Percentiles rank a stretch among this genome's conserved stretches.
These are phyloP conservation scores for Epichloe elymi DNA, from an alignment of 2,329 filamentous ascomycete genomes.

Conservation along the genomic window DNA sequence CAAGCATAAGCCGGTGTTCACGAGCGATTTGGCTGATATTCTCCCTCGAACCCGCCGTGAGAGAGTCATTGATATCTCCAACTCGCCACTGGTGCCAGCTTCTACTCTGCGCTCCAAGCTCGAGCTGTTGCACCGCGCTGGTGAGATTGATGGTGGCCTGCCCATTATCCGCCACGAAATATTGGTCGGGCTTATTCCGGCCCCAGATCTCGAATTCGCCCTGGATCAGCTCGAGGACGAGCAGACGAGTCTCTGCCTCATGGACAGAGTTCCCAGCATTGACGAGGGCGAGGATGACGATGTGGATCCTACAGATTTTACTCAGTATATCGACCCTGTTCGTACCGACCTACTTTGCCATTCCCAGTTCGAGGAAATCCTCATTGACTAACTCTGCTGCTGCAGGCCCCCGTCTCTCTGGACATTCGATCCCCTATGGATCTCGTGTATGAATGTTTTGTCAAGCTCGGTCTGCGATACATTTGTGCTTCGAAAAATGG, in stretches of 20 bases:
- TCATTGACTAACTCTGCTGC: constrained; percentile 8
- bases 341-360: constrained; percentile 15
- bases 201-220: constrained; percentile 85
- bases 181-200: constrained; percentile 82
- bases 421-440: constrained; percentile 89
- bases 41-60: constrained; percentile 61
- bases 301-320: constrained; percentile 69
- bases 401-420: constrained; percentile 68
- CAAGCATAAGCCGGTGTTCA: constrained; percentile 85
- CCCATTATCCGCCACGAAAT: constrained; percentile 70
- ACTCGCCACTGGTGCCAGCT: constrained; percentile 68
- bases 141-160: constrained; percentile 84
- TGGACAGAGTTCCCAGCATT: constrained; percentile 54
- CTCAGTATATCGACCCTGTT: constrained; percentile 78
- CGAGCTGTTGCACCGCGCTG: constrained; percentile 66
- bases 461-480: constrained; percentile 83
- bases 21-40: constrained; percentile 76
- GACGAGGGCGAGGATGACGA: constrained; percentile 50
- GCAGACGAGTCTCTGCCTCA: constrained; percentile 60
- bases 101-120: constrained; percentile 66
- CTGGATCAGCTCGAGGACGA: constrained; percentile 75
- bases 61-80: constrained; percentile 77
- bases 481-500: constrained; percentile 81
- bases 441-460: constrained; percentile 90
- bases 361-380: accelerated